These are phyloP conservation scores for Aspergillus bertholletiae DNA, from an alignment of 495 filamentous ascomycete genomes.

Conservation along the genomic window DNA sequence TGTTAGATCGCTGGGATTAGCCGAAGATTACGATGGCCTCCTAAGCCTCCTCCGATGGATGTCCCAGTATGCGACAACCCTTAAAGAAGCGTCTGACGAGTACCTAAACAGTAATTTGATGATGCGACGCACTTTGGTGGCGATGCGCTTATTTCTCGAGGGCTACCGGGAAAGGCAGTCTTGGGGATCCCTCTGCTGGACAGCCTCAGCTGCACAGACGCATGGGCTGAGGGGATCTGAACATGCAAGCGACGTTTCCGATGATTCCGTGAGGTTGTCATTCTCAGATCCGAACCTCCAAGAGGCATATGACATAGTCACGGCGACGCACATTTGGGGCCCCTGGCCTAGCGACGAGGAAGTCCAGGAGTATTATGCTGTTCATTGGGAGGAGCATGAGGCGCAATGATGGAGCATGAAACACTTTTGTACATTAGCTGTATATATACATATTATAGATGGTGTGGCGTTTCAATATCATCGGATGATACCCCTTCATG, in stretches of 20 bases:
- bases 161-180: conserved; percentile 24
- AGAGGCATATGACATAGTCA: conserved; percentile 43
- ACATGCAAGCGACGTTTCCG: neutral
- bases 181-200: neutral
- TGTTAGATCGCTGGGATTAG: conserved; percentile 48
- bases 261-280: conserved; percentile 17
- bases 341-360: conserved; percentile 53
- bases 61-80: conserved; percentile 31
- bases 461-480: neutral
- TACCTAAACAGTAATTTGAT: conserved; percentile 37
- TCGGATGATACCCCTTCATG: conserved; percentile 6
- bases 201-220: neutral
- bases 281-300: conserved; percentile 27
- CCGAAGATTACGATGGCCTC: conserved; percentile 47
- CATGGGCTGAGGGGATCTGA: neutral
- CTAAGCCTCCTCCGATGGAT: conserved; percentile 53
- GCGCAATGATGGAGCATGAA: conserved; percentile 18
- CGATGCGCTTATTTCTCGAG: conserved; percentile 53
- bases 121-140: conserved; percentile 48
- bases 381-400: conserved; percentile 10
- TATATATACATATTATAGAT: conserved; percentile 18
- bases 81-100: conserved; percentile 39
- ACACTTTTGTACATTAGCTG: conserved; percentile 24
- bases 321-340: conserved; percentile 42
- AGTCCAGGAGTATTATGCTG: conserved; percentile 40